A percentile compares a stretch with the other conserved stretches of the same genome.
Evolutionary conservation across 768 basidiomycete genomes (phyloP).

Genomic region (Panaeolus papilionaceus): DNA sequence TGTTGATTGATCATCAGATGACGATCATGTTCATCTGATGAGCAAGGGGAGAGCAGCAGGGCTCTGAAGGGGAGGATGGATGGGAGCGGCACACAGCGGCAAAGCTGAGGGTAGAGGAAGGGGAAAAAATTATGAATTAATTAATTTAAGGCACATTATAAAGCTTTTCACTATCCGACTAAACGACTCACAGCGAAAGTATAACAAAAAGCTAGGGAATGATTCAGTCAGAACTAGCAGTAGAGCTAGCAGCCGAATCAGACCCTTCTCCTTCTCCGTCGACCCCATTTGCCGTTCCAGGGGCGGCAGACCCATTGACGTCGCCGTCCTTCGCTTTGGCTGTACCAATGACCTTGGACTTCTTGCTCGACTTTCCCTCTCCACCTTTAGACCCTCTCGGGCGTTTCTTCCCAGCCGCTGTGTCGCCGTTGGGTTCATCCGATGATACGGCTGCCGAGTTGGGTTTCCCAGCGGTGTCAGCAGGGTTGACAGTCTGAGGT

Average conservation of each 20-base stretch:
- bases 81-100: background rate
- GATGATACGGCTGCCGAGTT: conserved; percentile 23
- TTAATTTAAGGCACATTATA: conserved; percentile 8
- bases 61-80: background rate
- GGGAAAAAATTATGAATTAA: conserved; percentile 1
- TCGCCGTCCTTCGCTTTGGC: background rate
- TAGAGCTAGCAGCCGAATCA: conserved; percentile 12
- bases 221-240: conserved; percentile 12
- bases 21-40: background rate
- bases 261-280: conserved; percentile 1
- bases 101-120: background rate
- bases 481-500: conserved; percentile 36
- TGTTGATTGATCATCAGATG: background rate
- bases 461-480: conserved; percentile 35
- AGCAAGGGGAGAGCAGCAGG: background rate
- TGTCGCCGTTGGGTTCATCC: conserved; percentile 23
- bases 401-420: conserved; percentile 32
- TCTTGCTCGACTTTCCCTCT: conserved; percentile 38
- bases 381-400: conserved; percentile 35
- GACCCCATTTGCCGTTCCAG: background rate
- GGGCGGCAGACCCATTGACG: background rate
- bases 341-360: conserved; percentile 28
- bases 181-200: background rate
- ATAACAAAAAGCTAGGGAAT: background rate
- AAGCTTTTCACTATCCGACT: conserved; percentile 5